A percentile compares a stretch with the other conserved stretches of the same genome.
Conservation (phyloP, 1,284 basidiomycete genomes). For the Boletellus deceptivus region DNA sequence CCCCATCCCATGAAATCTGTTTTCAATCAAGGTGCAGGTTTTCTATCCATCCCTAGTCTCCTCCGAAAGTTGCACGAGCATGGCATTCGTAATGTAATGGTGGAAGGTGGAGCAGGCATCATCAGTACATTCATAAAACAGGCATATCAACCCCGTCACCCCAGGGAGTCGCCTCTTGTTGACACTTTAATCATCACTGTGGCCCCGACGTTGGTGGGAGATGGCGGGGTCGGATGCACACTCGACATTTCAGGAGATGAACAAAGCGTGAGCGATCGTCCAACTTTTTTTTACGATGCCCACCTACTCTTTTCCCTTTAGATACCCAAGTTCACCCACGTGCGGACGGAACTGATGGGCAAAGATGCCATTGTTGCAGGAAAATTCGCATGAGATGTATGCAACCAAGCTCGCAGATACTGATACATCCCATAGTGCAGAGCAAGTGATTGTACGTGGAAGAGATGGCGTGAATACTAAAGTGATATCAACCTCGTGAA, state of each 20-base stretch:
- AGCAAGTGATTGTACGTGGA: neutral
- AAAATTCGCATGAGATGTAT: slow-evolving; percentile 16
- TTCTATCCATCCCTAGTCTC: slow-evolving; percentile 49
- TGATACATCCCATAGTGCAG: neutral
- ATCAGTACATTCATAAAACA: slow-evolving; percentile 72
- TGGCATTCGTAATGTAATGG: slow-evolving; percentile 81
- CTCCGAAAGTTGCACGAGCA: slow-evolving; percentile 51
- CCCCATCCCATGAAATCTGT: slow-evolving; percentile 4
- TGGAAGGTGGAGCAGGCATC: slow-evolving; percentile 88
- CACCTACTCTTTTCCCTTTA: slow-evolving; percentile 12
- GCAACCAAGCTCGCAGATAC: neutral
- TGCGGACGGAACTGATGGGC: slow-evolving; percentile 40
- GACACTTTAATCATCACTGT: slow-evolving; percentile 81
- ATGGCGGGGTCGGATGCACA: slow-evolving; percentile 64
- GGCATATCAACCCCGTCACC: slow-evolving; percentile 11
- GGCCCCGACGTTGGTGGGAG: slow-evolving; percentile 78
- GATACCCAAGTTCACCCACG: slow-evolving; percentile 34
- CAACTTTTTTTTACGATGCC: neutral
- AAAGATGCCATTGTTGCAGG: slow-evolving; percentile 42
- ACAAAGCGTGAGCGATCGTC: slow-evolving; percentile 12
- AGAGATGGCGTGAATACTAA: neutral
- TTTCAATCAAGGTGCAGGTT: slow-evolving; percentile 31
- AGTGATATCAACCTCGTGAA: slow-evolving; percentile 4
- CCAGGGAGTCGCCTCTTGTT: slow-evolving; percentile 32
- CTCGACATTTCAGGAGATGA: slow-evolving; percentile 13